A percentile compares a stretch with the other conserved stretches of the same genome.
These are phyloP conservation scores for Phytophthora capsici DNA, from an alignment of 352 stramenopile genomes.

Conservation along the genomic window DNA sequence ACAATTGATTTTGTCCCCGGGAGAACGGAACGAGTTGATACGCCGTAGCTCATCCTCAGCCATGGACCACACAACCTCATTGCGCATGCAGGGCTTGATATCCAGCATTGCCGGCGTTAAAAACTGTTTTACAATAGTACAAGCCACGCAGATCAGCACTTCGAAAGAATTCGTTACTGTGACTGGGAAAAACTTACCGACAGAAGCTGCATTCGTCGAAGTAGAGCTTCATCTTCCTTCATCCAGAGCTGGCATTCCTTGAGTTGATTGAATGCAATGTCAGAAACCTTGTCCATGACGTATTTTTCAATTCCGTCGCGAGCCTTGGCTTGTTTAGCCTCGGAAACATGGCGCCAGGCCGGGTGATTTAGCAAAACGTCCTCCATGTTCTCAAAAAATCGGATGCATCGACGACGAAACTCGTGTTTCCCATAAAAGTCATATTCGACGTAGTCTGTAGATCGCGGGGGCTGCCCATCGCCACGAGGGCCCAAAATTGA, in stretches of 20 bases:
- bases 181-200: slow-evolving; percentile 46
- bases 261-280: slow-evolving; percentile 81
- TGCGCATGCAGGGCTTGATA: slow-evolving; percentile 90
- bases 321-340: slow-evolving; percentile 64
- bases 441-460: slow-evolving; percentile 80
- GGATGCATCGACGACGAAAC: slow-evolving; percentile 65
- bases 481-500: slow-evolving; percentile 82
- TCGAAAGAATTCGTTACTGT: neutral
- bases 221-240: slow-evolving; percentile 76
- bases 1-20: slow-evolving; percentile 92
- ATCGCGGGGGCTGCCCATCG: slow-evolving; percentile 69
- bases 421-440: slow-evolving; percentile 82
- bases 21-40: slow-evolving; percentile 88
- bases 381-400: slow-evolving; percentile 81
- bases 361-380: slow-evolving; percentile 61
- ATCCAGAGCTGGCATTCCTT: slow-evolving; percentile 68
- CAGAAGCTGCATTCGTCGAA: slow-evolving; percentile 83
- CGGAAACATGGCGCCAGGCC: slow-evolving; percentile 69
- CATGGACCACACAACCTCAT: slow-evolving; percentile 91
- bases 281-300: slow-evolving; percentile 89
- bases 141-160: neutral
- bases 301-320: slow-evolving; percentile 92
- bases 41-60: slow-evolving; percentile 88
- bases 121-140: slow-evolving; percentile 18
- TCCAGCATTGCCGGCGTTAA: slow-evolving; percentile 90